phyloP scores from a whole-genome alignment of 176 grass and related monocot genomes.

The Panicum miliaceum region DNA sequence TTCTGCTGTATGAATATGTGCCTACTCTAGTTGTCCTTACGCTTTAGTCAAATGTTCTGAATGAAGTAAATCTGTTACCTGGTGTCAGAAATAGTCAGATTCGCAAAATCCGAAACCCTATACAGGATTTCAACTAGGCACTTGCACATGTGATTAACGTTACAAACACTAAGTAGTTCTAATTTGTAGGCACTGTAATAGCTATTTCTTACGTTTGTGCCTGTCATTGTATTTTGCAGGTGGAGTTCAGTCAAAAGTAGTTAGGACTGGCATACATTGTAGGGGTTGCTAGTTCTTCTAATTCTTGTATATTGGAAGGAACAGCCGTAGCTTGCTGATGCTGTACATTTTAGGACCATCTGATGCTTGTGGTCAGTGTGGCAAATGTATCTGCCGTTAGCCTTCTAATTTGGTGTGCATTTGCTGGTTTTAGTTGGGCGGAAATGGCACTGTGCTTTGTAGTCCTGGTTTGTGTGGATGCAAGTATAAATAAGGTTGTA shows the following conservation, averaged over 20 bases:
- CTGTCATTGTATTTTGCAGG: slow-evolving; percentile 47
- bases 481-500: slow-evolving; percentile 28
- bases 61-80: not conserved
- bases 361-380: slow-evolving; percentile 26
- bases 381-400: slow-evolving; percentile 30
- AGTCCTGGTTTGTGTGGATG: slow-evolving; percentile 27
- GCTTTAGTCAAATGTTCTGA: slow-evolving; percentile 18
- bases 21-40: not conserved
- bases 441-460: slow-evolving; percentile 35
- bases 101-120: not conserved
- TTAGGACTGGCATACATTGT: not conserved
- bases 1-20: not conserved
- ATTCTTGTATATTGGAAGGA: slow-evolving; percentile 49
- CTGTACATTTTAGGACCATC: slow-evolving; percentile 50
- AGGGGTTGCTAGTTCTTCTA: slow-evolving; percentile 30
- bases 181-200: not conserved
- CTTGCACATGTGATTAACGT: not conserved
- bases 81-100: not conserved
- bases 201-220: slow-evolving; percentile 28
- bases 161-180: not conserved
- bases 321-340: slow-evolving; percentile 34
- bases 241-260: slow-evolving; percentile 61
- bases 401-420: slow-evolving; percentile 36
- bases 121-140: not conserved
- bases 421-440: slow-evolving; percentile 37